Conservation (phyloP, 2,329 filamentous ascomycete genomes). For the Diplodia intermedia region DNA sequence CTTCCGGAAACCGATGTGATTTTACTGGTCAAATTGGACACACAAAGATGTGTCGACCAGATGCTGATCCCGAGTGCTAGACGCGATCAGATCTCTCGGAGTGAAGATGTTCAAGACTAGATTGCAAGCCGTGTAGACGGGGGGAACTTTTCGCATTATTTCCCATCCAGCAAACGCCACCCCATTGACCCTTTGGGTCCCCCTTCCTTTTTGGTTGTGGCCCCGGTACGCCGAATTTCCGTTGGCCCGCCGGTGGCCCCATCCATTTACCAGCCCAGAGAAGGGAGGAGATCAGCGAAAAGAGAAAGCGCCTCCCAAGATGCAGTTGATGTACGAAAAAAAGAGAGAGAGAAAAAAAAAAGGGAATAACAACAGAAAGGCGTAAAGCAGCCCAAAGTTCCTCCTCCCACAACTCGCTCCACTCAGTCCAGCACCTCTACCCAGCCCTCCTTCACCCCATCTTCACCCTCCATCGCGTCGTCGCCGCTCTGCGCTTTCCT, state of each 20-base stretch:
- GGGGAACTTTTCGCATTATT: not conserved
- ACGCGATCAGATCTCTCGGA: not conserved
- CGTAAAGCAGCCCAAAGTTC: not conserved
- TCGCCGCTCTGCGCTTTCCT: not conserved
- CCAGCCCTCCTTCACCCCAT: constrained; percentile 23
- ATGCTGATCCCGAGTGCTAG: not conserved
- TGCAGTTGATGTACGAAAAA: not conserved
- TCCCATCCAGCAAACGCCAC: not conserved
- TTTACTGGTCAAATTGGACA: not conserved
- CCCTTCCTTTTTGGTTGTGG: not conserved
- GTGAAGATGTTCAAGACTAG: constrained; percentile 13
- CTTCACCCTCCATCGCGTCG: not conserved
- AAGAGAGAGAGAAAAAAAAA: not conserved
- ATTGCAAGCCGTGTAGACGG: not conserved
- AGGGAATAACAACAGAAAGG: not conserved
- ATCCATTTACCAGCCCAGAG: not conserved
- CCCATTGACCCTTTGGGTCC: not conserved
- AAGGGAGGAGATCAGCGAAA: not conserved
- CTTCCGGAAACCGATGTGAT: not conserved
- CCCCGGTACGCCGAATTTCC: not conserved
- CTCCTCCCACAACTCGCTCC: not conserved
- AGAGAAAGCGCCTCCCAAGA: not conserved
- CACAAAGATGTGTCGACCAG: not conserved
- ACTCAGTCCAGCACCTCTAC: constrained; percentile 25
- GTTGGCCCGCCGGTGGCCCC: not conserved